Base-by-base conservation (phyloP, 2,329 filamentous ascomycete genomes). In the Graphilbum fragrans region DNA sequence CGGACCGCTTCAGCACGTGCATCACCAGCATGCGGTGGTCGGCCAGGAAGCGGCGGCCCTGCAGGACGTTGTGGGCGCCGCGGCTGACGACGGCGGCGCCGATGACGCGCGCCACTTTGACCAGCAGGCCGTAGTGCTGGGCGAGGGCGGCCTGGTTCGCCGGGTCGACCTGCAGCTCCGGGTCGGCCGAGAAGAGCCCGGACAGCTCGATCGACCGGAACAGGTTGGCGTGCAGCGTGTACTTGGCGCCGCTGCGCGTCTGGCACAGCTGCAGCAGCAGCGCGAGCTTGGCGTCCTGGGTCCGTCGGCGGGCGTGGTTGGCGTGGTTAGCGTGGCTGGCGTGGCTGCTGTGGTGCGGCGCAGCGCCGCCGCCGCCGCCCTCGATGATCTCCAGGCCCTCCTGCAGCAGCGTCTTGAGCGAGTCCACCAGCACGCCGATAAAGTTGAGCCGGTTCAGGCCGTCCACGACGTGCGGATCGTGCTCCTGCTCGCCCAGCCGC, bases 1-100 rank as follows among this genome's bases (percentile, higher is more conserved):
- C 85, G 51, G 84, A 85, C 50, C 87, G 73, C 66, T 98, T 98
- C 54, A 98, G 84, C 18, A 94, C 80, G 36, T 87, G 83, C 48
- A 92, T 77, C 52, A 96, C 85, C 43, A 88, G 77, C 58, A 81
- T 77, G 47, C 90, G 73, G 58, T 94, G 86, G 49, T 92, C 82
- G 6, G 74, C 72, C 45, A 98, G 66, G 62, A 98, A 98, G 29
- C 70, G 70, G 42, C 83, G 76, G 1, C 82, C 87, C 55, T 88
- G 84, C 33, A 80, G 72, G 33, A 88, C 74, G 57, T 94, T 94
- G 53, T 93, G 82, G 17, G 81, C 70, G 0, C 90, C 90, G 37
- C 86, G 76, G 48, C 80, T 82, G 38, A 95, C 72, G 14, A 95
- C 77, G 1, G 86, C 82, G 4, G 86, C 82, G 38, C 82, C 82